Evolutionary conservation across 2,329 filamentous ascomycete species (phyloP), one percentile per base, ranked within the genome.

Genomic region (Cryphonectria nitschkei): DNA sequence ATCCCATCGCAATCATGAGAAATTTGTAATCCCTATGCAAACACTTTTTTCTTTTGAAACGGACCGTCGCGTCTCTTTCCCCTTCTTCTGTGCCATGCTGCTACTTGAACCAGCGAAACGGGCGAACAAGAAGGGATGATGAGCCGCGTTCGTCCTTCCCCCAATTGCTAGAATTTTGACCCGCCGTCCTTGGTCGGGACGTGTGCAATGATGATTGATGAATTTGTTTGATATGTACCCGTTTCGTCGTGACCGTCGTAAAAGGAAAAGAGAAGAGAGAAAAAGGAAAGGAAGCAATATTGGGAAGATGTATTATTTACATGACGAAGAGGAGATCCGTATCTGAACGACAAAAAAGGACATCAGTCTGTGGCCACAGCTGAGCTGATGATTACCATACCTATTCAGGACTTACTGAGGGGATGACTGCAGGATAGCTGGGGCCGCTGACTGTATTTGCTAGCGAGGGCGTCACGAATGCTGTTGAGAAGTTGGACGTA

Each of bases 351-450:
- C 22, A 56, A 11, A 56, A 63, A 19, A 43, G 67, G 19, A 60
- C 3, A 37, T 22, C 26, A 43, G 66, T 62, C 64, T 43, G 41
- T 68, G 50, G 26, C 22, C 56, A 5, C 58, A 50, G 37, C 29
- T 66, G n/a, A 8, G 29, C 29, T 37, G 41, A 34, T 62, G 2
- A 50, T 19, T 65, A 71, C 73, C 72, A 74, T 76, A 56, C 74
- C 54, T 66, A 26, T 32, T 62, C 39, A 60, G 68, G 43, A 70
- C 90, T 84, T 90, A 98, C 95, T 94, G 80, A 99, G 85, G 69
- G 96, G 96, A 82, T 99, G 96, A 82, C 95, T 98, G 84, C 94
- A 97, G 78, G 95, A 98, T 76, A 99, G 85, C 85, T 99, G 96
- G 70, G 96, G 96, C 85, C 97, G 97, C 84, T 99, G 96, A 14